Evolutionary conservation across 495 filamentous ascomycete species (phyloP).

Genomic region (Tricharina praecox): DNA sequence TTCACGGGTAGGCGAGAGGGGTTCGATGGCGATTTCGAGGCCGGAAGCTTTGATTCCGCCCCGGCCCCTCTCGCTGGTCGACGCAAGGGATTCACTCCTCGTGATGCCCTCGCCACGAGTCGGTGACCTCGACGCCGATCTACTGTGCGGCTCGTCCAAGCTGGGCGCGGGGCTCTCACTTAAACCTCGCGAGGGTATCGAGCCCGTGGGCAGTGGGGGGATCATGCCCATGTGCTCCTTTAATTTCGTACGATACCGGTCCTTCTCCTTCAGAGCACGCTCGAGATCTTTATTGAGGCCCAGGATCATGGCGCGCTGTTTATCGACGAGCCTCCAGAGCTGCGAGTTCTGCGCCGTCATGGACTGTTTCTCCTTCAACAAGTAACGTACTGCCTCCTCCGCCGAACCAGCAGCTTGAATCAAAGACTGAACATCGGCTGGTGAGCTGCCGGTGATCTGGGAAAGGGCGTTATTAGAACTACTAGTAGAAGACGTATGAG

Average conservation of each 20-base stretch:
- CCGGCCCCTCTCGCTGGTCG: not conserved
- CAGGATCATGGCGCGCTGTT: constrained; percentile 82
- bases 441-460: constrained; percentile 34
- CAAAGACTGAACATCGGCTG: constrained; percentile 52
- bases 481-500: constrained; percentile 34
- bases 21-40: constrained; percentile 36
- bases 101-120: not conserved
- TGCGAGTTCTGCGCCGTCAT: constrained; percentile 78
- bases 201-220: constrained; percentile 34
- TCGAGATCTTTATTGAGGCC: constrained; percentile 92
- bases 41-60: not conserved
- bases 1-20: constrained; percentile 14
- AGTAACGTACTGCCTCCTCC: constrained; percentile 72
- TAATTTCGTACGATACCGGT: constrained; percentile 75
- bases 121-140: not conserved
- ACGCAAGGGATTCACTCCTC: constrained; percentile 1
- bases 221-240: constrained; percentile 49
- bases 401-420: constrained; percentile 73
- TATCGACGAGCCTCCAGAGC: constrained; percentile 88
- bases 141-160: not conserved
- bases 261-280: constrained; percentile 81
- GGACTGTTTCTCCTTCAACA: constrained; percentile 80
- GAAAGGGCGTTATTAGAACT: constrained; percentile 45
- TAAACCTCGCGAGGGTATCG: constrained; percentile 13
- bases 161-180: constrained; percentile 19